Base-by-base conservation (phyloP, 768 basidiomycete species). In the Leccinum barrowsii region DNA sequence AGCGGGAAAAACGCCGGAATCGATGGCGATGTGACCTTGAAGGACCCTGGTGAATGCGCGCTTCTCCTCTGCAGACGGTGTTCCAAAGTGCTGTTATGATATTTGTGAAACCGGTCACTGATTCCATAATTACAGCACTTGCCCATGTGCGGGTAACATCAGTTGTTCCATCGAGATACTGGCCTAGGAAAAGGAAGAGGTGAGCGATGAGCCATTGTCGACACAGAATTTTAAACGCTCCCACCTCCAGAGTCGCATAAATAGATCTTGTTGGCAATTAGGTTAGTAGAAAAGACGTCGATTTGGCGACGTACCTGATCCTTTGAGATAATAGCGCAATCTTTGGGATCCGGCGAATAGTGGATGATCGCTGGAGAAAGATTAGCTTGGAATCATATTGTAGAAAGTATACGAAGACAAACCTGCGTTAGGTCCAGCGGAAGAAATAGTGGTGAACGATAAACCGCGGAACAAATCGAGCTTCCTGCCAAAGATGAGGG, bases 151-250 rank as follows among this genome's bases (percentile, higher is more conserved):
- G 79, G 1, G 94, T 96, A 15, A 90, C 90, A 68, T 99, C 96
- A 1, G 97, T 99, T 0, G 96, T 98, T 10, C 96, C 96, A 64
- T 98, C 96, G 34, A 84, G 71, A 74, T 87, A 96, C 74, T 97
- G 94, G 2, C 82, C 88, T 89, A 59, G 17, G 1, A 52, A 52
- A 26, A 4, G 7, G 7, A 4, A 6, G 22, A 19, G 13, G 34
- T 1, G 1, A 50, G 40, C n/a, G 48, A 44, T 62, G 11, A 48
- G 46, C 7, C 1, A 4, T n/a, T 34, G 24, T 48, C 21, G 7
- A 26, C 21, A 52, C 3, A 21, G 5, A 30, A 8, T n/a, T 51
- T 24, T 24, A 42, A 13, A 12, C 55, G 35, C 37, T 11, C 63
- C 24, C 63, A 85, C 90, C 92, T 68, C 95, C 95, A 40, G 91